A percentile compares a stretch with the other conserved stretches of the same genome.
Conservation (phyloP, 768 basidiomycete genomes). For the Mrakia gelida region DNA sequence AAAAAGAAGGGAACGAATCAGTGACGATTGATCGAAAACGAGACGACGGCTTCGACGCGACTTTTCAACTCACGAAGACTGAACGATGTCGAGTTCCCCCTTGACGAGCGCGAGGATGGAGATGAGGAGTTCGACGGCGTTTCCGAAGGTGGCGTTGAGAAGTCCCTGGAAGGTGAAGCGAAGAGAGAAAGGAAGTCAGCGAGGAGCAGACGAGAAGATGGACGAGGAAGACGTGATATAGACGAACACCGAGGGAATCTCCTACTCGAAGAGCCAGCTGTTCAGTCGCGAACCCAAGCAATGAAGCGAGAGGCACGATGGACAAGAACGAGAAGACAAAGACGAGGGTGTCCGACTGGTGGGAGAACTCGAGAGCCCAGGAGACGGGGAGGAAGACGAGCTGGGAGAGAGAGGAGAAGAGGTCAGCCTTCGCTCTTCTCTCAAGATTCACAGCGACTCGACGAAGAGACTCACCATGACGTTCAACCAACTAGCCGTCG, state of each 20-base stretch:
- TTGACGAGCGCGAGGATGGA: slow-evolving; percentile 31
- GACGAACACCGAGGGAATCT: slow-evolving; percentile 24
- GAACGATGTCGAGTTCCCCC: slow-evolving; percentile 31
- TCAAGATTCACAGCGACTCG: neutral
- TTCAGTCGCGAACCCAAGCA: slow-evolving; percentile 31
- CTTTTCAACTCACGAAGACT: slow-evolving; percentile 1
- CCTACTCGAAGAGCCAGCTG: slow-evolving; percentile 29
- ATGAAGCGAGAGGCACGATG: slow-evolving; percentile 30
- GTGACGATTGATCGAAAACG: too few relatives aligned
- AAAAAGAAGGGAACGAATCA: neutral
- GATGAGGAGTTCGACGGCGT: slow-evolving; percentile 31
- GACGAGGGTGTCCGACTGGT: slow-evolving; percentile 22
- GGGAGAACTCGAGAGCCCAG: slow-evolving; percentile 23
- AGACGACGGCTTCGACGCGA: neutral
- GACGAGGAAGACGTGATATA: neutral
- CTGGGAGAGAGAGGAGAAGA: neutral
- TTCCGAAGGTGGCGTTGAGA: slow-evolving; percentile 32
- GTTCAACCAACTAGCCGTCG: slow-evolving; percentile 29
- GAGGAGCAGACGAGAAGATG: neutral
- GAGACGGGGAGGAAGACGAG: slow-evolving; percentile 28
- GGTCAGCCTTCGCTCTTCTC: too few relatives aligned
- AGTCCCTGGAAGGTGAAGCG: slow-evolving; percentile 3
- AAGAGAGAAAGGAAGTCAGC: neutral
- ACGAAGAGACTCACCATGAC: slow-evolving; percentile 25
- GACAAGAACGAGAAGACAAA: slow-evolving; percentile 27